Base-by-base conservation (phyloP, 2,329 filamentous ascomycete species). In the Didymella glomerata region DNA sequence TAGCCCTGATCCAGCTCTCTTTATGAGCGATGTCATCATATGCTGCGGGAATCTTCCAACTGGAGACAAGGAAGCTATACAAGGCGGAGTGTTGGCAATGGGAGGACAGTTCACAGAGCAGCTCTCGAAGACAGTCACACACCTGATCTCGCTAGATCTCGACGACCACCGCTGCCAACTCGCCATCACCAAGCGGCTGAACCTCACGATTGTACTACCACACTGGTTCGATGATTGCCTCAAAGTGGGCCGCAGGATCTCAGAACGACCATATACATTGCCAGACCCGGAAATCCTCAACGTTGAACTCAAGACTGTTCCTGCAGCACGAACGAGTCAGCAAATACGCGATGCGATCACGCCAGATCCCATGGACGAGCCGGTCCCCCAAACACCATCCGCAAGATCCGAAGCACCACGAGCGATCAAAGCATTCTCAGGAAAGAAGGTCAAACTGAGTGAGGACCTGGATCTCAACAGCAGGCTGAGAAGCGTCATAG, bases 211-310 rank as follows among this genome's bases (percentile, higher is more conserved):
- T 59, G 91, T 99, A 18, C 82, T 99, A 51, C 95, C 95, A 36
- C 95, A 98, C 74, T 98, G 95, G 92, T 97, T 99, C 73, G 94
- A 98, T 68, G 94, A 97, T 75, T 99, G 95, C 78, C 86, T 99
- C 67, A 95, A 91, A 77, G 86, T 99, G 27, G 93, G 94, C 48
- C 93, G 92, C 77, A 88, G 91, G 59, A 97, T 99, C 67, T 90
- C 92, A 67, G 95, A 99, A 75, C 81, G 83, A 7, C 95, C 95
- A 0, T 99, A 99, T 73, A 80, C 86, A 20, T 83, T 98, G 1
- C 95, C 95, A 1, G 84, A 98, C 65, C 91, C 95, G 1, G 92
- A 96, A 65, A 90, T 96, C 32, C 81, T 97, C 24, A 66, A 71
- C 14, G 45, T 54, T 8, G 63, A 73, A 48, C 62, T 66, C 13